Conservation (phyloP, 2,329 filamentous ascomycete species). For the Alternaria brassicicola region DNA sequence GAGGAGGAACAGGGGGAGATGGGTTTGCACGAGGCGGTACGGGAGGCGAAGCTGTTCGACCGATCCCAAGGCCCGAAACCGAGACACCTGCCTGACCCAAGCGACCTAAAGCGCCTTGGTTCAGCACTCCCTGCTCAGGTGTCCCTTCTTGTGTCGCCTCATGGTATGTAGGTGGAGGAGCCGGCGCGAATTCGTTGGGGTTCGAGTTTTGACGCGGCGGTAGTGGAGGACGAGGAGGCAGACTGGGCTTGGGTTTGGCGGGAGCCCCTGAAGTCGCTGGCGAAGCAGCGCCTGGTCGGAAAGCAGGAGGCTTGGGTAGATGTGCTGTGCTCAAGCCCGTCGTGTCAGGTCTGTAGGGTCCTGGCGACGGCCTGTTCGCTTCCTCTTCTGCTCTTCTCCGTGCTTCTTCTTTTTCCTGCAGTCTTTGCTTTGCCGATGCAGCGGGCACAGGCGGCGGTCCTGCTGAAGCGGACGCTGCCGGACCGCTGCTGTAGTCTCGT, state of each 20-base stretch:
- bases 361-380: constrained; percentile 54
- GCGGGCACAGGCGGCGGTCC: constrained; percentile 50
- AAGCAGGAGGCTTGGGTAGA: constrained; percentile 72
- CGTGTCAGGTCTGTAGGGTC: constrained; percentile 72
- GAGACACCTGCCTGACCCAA: constrained; percentile 77
- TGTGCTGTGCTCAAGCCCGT: constrained; percentile 72
- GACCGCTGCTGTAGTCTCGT: constrained; percentile 56
- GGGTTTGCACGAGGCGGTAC: constrained; percentile 45
- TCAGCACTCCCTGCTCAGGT: constrained; percentile 52
- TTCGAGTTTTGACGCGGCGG: constrained; percentile 70
- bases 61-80: constrained; percentile 79
- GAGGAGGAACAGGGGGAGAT: constrained; percentile 38
- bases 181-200: constrained; percentile 52
- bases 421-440: constrained; percentile 45
- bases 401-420: constrained; percentile 45
- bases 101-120: constrained; percentile 67
- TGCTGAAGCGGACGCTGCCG: constrained; percentile 48
- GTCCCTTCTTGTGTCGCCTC: constrained; percentile 42
- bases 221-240: constrained; percentile 73
- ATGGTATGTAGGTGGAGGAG: constrained; percentile 58
- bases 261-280: constrained; percentile 34
- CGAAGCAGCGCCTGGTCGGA: constrained; percentile 49
- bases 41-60: constrained; percentile 49
- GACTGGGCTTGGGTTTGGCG: constrained; percentile 57
- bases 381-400: constrained; percentile 46